phyloP scores from a whole-genome alignment of 108 stramenopile species.

The Cyclotella atomus region DNA sequence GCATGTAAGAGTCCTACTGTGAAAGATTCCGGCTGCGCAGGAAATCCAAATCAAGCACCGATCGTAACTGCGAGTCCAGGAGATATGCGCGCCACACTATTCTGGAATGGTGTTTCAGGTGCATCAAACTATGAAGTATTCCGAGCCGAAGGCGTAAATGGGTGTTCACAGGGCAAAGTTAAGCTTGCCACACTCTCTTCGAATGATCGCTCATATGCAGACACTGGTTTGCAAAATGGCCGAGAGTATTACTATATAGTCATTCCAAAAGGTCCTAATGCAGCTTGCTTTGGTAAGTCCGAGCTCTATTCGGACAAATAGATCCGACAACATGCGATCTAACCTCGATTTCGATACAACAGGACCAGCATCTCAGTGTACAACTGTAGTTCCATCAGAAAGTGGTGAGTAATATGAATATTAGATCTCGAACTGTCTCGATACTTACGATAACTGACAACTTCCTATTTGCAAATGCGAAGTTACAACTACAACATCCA shows the following conservation, averaged over 20 bases:
- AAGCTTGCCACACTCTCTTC: neutral
- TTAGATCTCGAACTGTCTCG: no score
- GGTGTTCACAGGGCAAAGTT: slow-evolving; percentile 27
- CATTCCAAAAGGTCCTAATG: slow-evolving; percentile 18
- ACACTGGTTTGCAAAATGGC: slow-evolving; percentile 31
- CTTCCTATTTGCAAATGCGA: neutral
- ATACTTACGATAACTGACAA: no score
- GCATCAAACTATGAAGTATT: slow-evolving; percentile 26
- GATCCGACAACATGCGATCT: neutral
- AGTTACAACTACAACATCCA: neutral
- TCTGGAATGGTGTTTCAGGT: slow-evolving; percentile 14
- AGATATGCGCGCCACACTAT: slow-evolving; percentile 17
- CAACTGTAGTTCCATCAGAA: neutral
- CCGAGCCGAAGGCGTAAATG: slow-evolving; percentile 24
- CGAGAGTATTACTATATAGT: slow-evolving; percentile 32
- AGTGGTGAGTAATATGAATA: neutral
- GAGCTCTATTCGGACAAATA: neutral
- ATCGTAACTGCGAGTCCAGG: slow-evolving; percentile 1
- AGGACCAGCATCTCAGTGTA: slow-evolving; percentile 5
- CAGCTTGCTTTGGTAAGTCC: slow-evolving; percentile 12
- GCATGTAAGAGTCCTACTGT: slow-evolving; percentile 14
- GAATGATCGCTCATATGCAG: neutral
- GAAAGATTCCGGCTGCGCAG: slow-evolving; percentile 17
- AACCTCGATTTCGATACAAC: neutral
- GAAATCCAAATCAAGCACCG: slow-evolving; percentile 3